Conservation (phyloP, 108 stramenopile species). For the Skeletonema marinoi region DNA sequence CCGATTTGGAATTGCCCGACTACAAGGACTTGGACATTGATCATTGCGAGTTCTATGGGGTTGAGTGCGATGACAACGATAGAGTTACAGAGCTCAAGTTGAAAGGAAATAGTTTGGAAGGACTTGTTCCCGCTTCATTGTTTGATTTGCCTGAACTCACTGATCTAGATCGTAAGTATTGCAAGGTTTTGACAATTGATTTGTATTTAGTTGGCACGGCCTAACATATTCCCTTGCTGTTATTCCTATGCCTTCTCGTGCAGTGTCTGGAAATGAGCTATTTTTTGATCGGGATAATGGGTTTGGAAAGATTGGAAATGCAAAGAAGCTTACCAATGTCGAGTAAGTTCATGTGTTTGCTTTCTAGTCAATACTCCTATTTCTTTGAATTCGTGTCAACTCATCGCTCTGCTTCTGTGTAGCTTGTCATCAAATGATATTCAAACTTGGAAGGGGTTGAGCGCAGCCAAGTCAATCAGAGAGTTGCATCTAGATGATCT, state of each 20-base stretch:
- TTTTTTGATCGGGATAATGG: conserved; percentile 42
- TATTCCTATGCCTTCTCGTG: too few relatives aligned
- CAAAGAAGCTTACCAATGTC: conserved; percentile 43
- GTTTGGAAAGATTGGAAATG: conserved; percentile 53
- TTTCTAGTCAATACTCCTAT: not conserved
- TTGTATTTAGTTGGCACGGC: not conserved
- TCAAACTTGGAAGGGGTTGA: conserved; percentile 39
- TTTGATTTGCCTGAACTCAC: conserved; percentile 37
- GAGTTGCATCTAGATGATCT: conserved; percentile 44
- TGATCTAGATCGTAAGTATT: conserved; percentile 21
- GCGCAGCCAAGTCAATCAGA: conserved; percentile 30
- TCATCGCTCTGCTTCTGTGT: not conserved
- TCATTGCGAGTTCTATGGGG: conserved; percentile 35
- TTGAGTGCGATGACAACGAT: conserved; percentile 28
- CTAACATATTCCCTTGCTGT: not conserved
- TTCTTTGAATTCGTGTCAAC: not conserved
- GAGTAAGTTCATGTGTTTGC: conserved; percentile 6
- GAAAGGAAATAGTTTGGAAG: conserved; percentile 44
- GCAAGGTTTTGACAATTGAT: not conserved
- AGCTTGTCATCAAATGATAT: conserved; percentile 47
- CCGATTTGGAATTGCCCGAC: conserved; percentile 40
- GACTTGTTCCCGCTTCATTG: conserved; percentile 45
- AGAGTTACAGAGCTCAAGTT: conserved; percentile 25
- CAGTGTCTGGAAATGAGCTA: conserved; percentile 43
- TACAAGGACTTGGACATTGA: conserved; percentile 32